Evolutionary conservation across 164 flowering plant genomes (phyloP), one percentile per base, ranked within the genome.

Genomic region (Malania oleifera): DNA sequence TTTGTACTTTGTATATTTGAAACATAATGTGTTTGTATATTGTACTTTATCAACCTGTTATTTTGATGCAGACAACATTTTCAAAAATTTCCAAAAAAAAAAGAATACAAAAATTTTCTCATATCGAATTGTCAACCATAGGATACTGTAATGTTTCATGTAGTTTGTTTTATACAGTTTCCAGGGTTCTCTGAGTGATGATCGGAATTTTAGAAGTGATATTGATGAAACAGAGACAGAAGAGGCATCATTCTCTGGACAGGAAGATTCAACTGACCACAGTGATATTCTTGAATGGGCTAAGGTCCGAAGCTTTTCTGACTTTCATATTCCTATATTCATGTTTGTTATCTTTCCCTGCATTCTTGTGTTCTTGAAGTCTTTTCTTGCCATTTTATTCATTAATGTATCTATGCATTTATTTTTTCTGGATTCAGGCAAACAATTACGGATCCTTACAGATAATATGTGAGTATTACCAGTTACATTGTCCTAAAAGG

Each of bases 281-380:
- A 60, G 59, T 65, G 91, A 81, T 62, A 77, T 90, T 71, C 85
- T 93, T 67, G 91, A 88, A 69, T 93, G 97, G 99, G 96, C 99
- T 26, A 93, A 93, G 97, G 99, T 91, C 48, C 20, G 52, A 45
- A 49, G 60, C 1, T 41, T 23, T 23, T 22, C 38, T 52, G 17
- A 46, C 20, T 55, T 46, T 34, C 34, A 41, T 9, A 26, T 51
- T 44, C 23, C 26, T 55, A 14, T 15, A 5, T 27, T 54, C 38
- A 57, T 41, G 5, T 25, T 40, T 18, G 18, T 18, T 66, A 34
- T 19, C 27, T n/a, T 22, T 40, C 7, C 15, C 37, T 27, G 34
- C 20, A 15, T 38, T 10, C 12, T 26, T 48, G 35, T 31, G 31
- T 26, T 15, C 14, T 14, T 59, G 23, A 20, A 25, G 12, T 34